Evolutionary conservation across 2,329 filamentous ascomycete genomes (phyloP), one percentile per base, ranked within the genome.

Genomic region (Epichloe brachyelytri): DNA sequence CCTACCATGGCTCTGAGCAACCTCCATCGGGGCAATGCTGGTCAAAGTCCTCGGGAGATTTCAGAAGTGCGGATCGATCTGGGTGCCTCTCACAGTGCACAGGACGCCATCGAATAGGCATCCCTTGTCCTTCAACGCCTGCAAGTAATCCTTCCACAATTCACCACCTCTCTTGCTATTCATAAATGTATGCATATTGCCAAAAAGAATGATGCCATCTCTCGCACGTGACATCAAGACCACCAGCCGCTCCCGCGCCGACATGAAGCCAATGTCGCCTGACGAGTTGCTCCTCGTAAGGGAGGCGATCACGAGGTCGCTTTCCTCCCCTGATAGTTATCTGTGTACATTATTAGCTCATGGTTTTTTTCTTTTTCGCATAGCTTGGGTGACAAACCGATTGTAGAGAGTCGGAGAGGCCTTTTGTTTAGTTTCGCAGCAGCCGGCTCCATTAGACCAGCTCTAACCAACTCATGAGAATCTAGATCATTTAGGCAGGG

Each of bases 281-380:
- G 60, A 59, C 0, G 58, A 52, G 55, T 89, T 89, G 61, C 83
- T 85, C 4, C 86, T 69, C 0, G 83, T 86, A 11, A 89, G 63
- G 0, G 81, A 84, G 0, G 71, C 77, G 7, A 90, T 75, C 0
- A 88, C 80, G 15, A 90, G 83, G 1, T 88, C 79, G 38, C 78
- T 81, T 56, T 90, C 85, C 59, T 89, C 85, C 86, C 85, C 61
- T 89, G 86, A 52, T 85, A 90, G 54, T 89, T 89, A 54, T 89
- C 85, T 83, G 19, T 2, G 3, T 0, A 7, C 5, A 3, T 36
- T 2, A 19, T 43, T 12, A 43, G 40, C 20, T 30, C 22, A 26
- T 26, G 22, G 1, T 30, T 10, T 30, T 30, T 30, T 10, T n/a
- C n/a, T n/a, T n/a, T n/a, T n/a, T n/a, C n/a, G 7, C 0, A 3